Base-by-base conservation (phyloP, 2,329 filamentous ascomycete genomes). In the Aspergillus sojae region DNA sequence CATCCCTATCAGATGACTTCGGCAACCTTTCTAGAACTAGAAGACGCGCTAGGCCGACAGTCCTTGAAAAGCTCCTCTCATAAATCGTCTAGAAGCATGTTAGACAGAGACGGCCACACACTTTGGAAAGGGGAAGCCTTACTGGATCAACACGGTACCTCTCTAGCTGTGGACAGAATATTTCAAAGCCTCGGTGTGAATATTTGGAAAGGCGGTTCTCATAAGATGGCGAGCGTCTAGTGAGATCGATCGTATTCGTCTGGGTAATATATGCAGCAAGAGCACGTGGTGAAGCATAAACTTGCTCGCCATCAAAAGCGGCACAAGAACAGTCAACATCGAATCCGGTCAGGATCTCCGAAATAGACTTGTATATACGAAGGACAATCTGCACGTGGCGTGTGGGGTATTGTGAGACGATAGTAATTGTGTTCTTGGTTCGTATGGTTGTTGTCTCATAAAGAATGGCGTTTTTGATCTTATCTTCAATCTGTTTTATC, bases 171-270 rank as follows among this genome's bases (percentile, higher is more conserved):
- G 89, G 85, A 88, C 91, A 96, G 74, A 91, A 90, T 0, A 94
- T 87, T 76, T 96, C 93, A 67, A 96, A 96, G 19, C 92, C 91
- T 50, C 92, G 84, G 72, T 91, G 91, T 16, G 90, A 91, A 75
- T 96, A 94, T 75, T 96, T 96, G 19, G 91, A 92, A 14, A 96
- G 83, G 11, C 93, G 88, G 68, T 92, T 96, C 73, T 96, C 93
- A 69, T 96, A 96, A 0, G 92, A 95, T 0, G 92, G 92, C 21
- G 91, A 94, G 48, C 93, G 88, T 23, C 93, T 86, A 4, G 87
- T 89, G 41, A 96, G 83, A 72, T 96, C 93, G 64, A 96, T 84
- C 3, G 89, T 89, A 70, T 96, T 96, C 73, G 88, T 84, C 77
- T 96, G 93, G 0, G 91, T 94, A 73, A 94, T 89, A 76, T 90